Percentiles rank a stretch among this genome's conserved stretches.
phyloP scores from a whole-genome alignment of 495 filamentous ascomycete species.

The Haplographium delicatum region DNA sequence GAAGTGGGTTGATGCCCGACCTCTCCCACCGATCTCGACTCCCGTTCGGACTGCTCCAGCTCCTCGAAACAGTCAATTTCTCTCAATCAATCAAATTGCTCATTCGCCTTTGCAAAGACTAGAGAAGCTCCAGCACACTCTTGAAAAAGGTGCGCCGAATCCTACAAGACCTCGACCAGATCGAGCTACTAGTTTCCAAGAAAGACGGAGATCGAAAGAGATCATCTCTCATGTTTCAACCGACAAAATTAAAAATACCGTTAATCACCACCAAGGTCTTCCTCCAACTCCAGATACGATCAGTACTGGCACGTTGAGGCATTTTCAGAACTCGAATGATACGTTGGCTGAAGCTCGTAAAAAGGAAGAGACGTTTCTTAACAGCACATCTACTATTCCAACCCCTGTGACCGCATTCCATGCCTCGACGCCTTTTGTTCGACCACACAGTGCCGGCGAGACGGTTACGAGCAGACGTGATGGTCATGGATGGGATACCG shows the following conservation, averaged over 20 bases:
- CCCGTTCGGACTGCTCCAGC: conserved; percentile 11
- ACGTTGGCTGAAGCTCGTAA: conserved; percentile 10
- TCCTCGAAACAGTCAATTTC: conserved; percentile 29
- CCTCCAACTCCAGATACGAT: conserved; percentile 53
- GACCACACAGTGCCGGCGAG: conserved; percentile 26
- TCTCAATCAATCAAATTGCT: conserved; percentile 38
- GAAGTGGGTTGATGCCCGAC: conserved; percentile 26
- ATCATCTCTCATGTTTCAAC: conserved; percentile 9
- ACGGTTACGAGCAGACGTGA: conserved; percentile 24
- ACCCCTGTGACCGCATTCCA: not conserved
- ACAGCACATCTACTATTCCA: conserved; percentile 12
- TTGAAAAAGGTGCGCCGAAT: conserved; percentile 13
- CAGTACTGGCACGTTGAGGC: conserved; percentile 42
- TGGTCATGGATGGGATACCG: conserved; percentile 29
- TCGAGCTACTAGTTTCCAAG: not conserved
- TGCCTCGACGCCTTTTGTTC: conserved; percentile 16
- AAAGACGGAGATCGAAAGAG: conserved; percentile 12
- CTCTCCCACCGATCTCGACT: conserved; percentile 12
- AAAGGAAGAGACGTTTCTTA: conserved; percentile 9
- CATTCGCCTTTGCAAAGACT: conserved; percentile 39
- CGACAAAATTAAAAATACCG: conserved; percentile 5
- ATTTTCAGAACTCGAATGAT: conserved; percentile 34
- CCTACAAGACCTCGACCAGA: not conserved
- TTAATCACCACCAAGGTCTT: conserved; percentile 24
- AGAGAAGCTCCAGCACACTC: conserved; percentile 29